phyloP scores from a whole-genome alignment of 192 early-diverging fungal species.

The Podila minutissima region DNA sequence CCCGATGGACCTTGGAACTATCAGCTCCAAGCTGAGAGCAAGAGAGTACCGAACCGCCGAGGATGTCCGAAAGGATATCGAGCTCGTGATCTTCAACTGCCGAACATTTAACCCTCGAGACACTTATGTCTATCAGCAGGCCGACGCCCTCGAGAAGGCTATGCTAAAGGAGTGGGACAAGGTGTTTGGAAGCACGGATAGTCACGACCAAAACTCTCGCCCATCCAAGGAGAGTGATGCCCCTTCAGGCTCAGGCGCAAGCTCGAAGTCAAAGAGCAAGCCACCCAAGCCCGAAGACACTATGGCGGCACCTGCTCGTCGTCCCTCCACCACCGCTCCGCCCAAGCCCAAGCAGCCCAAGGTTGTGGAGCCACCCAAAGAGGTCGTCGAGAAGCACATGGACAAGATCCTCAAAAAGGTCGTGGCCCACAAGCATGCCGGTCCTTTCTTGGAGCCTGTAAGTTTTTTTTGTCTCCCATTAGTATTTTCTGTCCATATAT shows the following conservation, averaged over 20 bases:
- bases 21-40: slow-evolving; percentile 66
- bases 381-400: slow-evolving; percentile 26
- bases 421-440: slow-evolving; percentile 41
- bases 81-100: slow-evolving; percentile 73
- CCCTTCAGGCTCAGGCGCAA: too few species aligned
- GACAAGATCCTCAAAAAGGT: slow-evolving; percentile 54
- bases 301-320: slow-evolving; percentile 1
- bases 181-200: slow-evolving; percentile 39
- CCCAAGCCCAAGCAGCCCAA: slow-evolving; percentile 33
- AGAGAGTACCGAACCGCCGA: slow-evolving; percentile 56
- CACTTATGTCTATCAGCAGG: slow-evolving; percentile 63
- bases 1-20: slow-evolving; percentile 81
- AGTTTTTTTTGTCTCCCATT: not conserved
- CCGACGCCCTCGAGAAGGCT: slow-evolving; percentile 55
- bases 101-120: slow-evolving; percentile 66
- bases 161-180: slow-evolving; percentile 42
- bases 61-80: slow-evolving; percentile 66
- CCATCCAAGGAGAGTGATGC: not conserved
- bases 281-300: slow-evolving; percentile 4
- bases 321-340: not conserved
- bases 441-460: slow-evolving; percentile 57
- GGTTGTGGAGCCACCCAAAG: slow-evolving; percentile 27
- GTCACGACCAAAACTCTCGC: not conserved
- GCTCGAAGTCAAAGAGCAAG: slow-evolving; percentile 39
- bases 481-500: not conserved